Conservation (phyloP, 2,329 filamentous ascomycete species). For the Coniochaeta sp. region DNA sequence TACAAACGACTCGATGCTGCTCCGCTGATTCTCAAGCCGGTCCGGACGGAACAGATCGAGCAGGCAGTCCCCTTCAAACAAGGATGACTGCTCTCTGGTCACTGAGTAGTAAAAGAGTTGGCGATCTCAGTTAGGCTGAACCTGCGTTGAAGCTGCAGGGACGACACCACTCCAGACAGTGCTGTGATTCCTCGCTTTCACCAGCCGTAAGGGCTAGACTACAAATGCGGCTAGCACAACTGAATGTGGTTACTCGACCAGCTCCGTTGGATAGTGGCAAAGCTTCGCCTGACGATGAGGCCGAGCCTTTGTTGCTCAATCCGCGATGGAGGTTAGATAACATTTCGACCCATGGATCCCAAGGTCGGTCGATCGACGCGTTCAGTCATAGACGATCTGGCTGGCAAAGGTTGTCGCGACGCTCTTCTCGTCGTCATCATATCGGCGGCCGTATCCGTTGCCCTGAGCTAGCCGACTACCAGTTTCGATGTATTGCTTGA, state of each 20-base stretch:
- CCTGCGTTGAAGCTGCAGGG: background rate
- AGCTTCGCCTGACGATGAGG: background rate
- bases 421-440: conserved; percentile 92
- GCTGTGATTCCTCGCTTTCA: background rate
- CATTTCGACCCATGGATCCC: background rate
- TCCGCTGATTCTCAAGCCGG: background rate
- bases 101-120: background rate
- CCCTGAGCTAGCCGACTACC: conserved; percentile 60
- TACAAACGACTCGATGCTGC: background rate
- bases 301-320: background rate
- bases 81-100: background rate
- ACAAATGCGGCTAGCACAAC: background rate
- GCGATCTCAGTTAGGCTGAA: background rate
- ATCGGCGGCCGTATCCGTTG: conserved; percentile 62
- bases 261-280: background rate
- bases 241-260: background rate
- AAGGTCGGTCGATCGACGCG: background rate
- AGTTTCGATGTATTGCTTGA: conserved; percentile 91
- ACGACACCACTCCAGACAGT: background rate
- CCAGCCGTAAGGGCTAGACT: background rate
- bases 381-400: conserved; percentile 63
- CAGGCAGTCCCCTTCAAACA: background rate
- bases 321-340: background rate
- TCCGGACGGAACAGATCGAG: background rate
- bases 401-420: conserved; percentile 95